Evolutionary conservation across 768 basidiomycete genomes (phyloP).

Genomic region (Pleurotus sapidus): DNA sequence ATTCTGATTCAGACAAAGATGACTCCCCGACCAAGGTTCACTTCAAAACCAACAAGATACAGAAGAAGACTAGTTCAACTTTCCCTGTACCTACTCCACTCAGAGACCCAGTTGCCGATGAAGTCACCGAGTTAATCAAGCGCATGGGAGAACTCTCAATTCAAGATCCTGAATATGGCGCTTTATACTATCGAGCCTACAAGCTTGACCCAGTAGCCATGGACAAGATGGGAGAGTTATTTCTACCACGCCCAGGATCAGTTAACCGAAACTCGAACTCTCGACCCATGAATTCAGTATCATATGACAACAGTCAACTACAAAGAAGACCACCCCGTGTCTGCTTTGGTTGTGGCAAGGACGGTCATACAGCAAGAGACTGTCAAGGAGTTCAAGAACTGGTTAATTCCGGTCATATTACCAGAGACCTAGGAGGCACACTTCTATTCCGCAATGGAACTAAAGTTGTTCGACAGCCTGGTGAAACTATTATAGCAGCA

Average conservation of each 20-base stretch:
- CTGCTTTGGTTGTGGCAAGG: background rate
- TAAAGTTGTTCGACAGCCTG: background rate
- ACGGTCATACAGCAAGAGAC: background rate
- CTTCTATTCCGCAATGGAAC: background rate
- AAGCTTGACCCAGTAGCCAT: constrained; percentile 1
- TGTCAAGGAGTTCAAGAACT: background rate
- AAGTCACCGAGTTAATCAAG: constrained; percentile 4
- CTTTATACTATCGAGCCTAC: constrained; percentile 5
- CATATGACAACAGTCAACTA: background rate
- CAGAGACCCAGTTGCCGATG: background rate
- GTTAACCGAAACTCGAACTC: too few species aligned
- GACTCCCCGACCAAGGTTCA: background rate
- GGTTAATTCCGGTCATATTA: background rate
- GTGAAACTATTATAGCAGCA: background rate
- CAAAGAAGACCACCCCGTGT: background rate
- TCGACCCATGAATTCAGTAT: background rate
- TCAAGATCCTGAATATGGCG: constrained; percentile 1
- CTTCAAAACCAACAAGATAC: too few species aligned
- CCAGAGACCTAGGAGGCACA: background rate
- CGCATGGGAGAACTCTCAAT: constrained; percentile 4
- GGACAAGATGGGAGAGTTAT: background rate
- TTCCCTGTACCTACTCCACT: background rate
- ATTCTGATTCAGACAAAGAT: background rate
- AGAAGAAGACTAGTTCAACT: background rate
- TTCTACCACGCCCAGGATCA: background rate